Percentiles rank a stretch among this genome's conserved stretches.
phyloP scores from a whole-genome alignment of 257 asterid species.

The Rehmannia glutinosa region DNA sequence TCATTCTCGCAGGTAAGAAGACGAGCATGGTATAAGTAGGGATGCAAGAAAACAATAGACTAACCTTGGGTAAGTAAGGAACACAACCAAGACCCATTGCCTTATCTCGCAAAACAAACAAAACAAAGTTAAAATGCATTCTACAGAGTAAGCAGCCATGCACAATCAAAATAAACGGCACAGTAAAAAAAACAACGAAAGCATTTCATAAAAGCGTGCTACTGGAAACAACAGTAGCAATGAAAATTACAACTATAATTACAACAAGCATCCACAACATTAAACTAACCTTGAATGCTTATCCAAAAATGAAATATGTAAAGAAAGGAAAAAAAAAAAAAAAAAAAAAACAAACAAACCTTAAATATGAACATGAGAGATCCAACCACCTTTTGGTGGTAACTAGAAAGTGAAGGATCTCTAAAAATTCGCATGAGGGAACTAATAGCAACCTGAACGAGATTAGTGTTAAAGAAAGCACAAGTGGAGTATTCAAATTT shows the following conservation, averaged over 20 bases:
- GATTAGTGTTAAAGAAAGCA: constrained; percentile 18
- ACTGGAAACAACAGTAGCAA: not conserved
- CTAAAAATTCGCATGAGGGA: constrained; percentile 96
- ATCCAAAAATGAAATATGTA: too few species aligned
- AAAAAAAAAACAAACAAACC: too few species aligned
- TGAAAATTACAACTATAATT: not conserved
- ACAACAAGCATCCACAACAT: constrained; percentile 1
- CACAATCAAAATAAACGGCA: constrained; percentile 18
- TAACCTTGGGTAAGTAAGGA: constrained; percentile 98
- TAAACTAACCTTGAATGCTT: constrained; percentile 83
- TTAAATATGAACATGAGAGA: constrained; percentile 97
- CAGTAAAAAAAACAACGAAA: constrained; percentile 1
- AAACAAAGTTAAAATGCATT: constrained; percentile 22
- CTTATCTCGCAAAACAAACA: constrained; percentile 52
- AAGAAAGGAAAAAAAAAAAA: too few species aligned
- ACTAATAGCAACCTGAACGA: constrained; percentile 89
- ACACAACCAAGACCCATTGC: constrained; percentile 98
- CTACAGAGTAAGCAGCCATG: not conserved
- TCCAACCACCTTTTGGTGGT: constrained; percentile 97
- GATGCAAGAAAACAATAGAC: constrained; percentile 28
- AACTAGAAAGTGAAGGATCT: constrained; percentile 95
- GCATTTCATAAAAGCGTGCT: not conserved
- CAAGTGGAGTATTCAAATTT: constrained; percentile 7
- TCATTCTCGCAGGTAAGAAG: not conserved
- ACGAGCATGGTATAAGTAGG: not conserved